Conservation (phyloP, 1,284 basidiomycete species). For the Neotropicomus parvogracilis region DNA sequence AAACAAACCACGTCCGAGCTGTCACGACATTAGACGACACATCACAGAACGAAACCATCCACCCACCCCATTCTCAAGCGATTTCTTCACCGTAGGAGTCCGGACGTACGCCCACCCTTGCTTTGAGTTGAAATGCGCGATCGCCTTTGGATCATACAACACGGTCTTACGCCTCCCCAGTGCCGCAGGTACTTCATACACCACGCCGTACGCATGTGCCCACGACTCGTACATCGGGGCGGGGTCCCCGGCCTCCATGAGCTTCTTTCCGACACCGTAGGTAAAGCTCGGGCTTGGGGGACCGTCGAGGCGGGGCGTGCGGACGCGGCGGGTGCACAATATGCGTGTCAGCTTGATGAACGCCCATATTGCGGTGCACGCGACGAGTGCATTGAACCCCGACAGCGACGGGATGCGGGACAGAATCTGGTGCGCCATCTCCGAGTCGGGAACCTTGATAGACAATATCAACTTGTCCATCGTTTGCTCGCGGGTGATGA, state of each 20-base stretch:
- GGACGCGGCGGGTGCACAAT: slow-evolving; percentile 7
- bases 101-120: slow-evolving; percentile 49
- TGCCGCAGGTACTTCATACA: slow-evolving; percentile 39
- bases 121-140: slow-evolving; percentile 48
- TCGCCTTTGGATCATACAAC: slow-evolving; percentile 52
- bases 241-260: slow-evolving; percentile 5
- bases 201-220: slow-evolving; percentile 36
- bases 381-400: neutral
- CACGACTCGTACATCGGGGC: slow-evolving; percentile 20
- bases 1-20: slow-evolving; percentile 22
- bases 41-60: neutral
- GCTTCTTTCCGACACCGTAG: slow-evolving; percentile 15
- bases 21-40: neutral
- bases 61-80: slow-evolving; percentile 43
- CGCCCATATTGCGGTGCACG: neutral
- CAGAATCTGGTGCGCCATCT: neutral
- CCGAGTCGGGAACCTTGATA: neutral
- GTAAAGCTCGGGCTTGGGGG: slow-evolving; percentile 18
- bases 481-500: neutral
- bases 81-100: slow-evolving; percentile 34
- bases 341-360: slow-evolving; percentile 5
- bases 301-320: slow-evolving; percentile 18
- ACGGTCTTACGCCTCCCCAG: slow-evolving; percentile 42
- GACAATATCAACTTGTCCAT: neutral
- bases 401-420: neutral